Evolutionary conservation across 2,329 filamentous ascomycete species (phyloP).

Genomic region (Aulographum hederae): DNA sequence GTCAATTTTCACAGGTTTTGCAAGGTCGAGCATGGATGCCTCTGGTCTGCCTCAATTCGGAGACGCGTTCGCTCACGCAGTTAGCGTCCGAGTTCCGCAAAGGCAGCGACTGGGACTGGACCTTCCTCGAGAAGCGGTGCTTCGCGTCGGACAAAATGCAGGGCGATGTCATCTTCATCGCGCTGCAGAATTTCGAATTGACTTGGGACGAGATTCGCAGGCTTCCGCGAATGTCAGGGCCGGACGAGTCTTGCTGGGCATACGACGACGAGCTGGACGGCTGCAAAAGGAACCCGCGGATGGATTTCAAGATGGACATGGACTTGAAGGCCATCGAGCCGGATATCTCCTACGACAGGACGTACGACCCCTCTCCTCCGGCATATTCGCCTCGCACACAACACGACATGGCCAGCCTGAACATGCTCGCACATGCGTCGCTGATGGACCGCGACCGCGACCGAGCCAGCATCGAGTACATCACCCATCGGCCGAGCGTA

Average conservation of each 20-base stretch:
- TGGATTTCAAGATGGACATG: no score
- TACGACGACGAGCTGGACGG: constrained; percentile 21
- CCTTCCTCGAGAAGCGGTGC: constrained; percentile 21
- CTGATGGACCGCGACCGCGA: no score
- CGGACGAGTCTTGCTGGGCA: constrained; percentile 19
- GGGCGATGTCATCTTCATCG: constrained; percentile 21
- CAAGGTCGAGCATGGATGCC: constrained; percentile 22
- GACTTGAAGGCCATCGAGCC: no score
- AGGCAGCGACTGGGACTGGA: constrained; percentile 19
- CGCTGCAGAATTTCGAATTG: constrained; percentile 19
- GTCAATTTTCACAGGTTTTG: constrained; percentile 16
- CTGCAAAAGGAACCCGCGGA: no score
- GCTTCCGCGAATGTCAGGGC: constrained; percentile 14
- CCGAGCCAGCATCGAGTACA: no score
- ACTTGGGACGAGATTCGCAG: constrained; percentile 21
- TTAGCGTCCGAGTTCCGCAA: constrained; percentile 14
- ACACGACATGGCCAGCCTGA: no score
- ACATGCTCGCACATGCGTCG: no score
- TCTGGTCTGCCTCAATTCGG: constrained; percentile 17
- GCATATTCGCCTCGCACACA: no score
- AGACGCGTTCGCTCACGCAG: constrained; percentile 16
- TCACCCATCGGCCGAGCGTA: no score
- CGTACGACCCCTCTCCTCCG: no score
- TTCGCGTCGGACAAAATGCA: constrained; percentile 22
- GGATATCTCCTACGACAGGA: no score